A percentile compares a stretch with the other conserved stretches of the same genome.
Conservation (phyloP, 2,329 filamentous ascomycete genomes). For the Aspergillus aculeatus region DNA sequence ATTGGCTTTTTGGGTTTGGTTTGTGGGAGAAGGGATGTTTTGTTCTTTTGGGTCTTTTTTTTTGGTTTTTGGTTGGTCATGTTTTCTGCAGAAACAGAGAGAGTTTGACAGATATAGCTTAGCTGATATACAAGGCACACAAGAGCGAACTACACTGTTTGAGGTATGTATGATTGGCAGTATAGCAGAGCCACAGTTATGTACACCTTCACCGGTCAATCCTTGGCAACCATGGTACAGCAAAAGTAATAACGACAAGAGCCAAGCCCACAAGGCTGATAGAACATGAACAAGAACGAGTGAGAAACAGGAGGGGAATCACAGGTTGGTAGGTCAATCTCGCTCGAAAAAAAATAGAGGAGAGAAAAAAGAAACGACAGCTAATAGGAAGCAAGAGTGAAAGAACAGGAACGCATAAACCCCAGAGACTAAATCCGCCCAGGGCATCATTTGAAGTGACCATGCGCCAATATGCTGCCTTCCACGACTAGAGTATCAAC, state of each 20-base stretch:
- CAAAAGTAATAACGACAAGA: not conserved
- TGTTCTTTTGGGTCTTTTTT: no score
- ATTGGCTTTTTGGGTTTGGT: not conserved
- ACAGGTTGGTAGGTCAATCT: constrained; percentile 9
- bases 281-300: constrained; percentile 1
- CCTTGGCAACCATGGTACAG: not conserved
- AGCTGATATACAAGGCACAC: not conserved
- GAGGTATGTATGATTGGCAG: not conserved
- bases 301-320: constrained; percentile 18
- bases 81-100: no score
- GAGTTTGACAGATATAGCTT: no score
- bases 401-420: constrained; percentile 4
- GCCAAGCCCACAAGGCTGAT: not conserved
- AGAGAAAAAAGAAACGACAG: not conserved
- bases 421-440: not conserved
- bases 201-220: not conserved
- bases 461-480: constrained; percentile 6
- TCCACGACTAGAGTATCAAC: constrained; percentile 13
- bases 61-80: no score
- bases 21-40: not conserved
- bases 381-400: not conserved
- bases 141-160: not conserved
- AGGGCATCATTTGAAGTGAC: not conserved
- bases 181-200: not conserved
- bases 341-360: constrained; percentile 1